Evolutionary conservation across 352 stramenopile genomes (phyloP), one percentile per base, ranked within the genome.

Genomic region (Phytophthora hybrid): DNA sequence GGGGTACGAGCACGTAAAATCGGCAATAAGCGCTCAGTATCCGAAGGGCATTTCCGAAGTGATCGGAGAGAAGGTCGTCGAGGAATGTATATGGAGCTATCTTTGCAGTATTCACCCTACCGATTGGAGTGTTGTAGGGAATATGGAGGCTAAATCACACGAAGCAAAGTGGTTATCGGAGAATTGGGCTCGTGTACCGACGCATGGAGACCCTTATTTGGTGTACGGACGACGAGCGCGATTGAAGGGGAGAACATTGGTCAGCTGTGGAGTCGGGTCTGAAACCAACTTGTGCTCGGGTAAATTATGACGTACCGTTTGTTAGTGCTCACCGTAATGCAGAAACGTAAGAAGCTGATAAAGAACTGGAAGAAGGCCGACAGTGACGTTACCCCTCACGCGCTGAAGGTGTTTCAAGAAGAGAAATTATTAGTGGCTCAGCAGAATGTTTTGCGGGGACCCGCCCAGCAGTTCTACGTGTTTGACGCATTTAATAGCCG

Each of bases 241-340:
- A 41, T 57, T 16, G 54, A 64, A 54, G 46, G 55, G 11, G 39
- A 71, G 5, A 71, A 71, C 41, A 71, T 64, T 14, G 55, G 54
- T 5, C 39, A 64, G 19, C 44, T 63, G 3, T 64, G 63, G 54
- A 26, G 34, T 5, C 47, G 29, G 11, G 59, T 66, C 29, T 31
- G 46, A 37, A 49, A 49, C 16, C 41, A 49, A 21, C 41, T 49
- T 49, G 59, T 56, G 13, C 46, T 58, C 21, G 59, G 29, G n/a
- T 44, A 11, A 21, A 21, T 49, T 49, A 49, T 49, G 41, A 19
- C 41, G 41, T 58, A 49, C 26, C 58, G 47, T 52, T 52, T 23
- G 37, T n/a, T 37, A 21, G 21, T 11, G 9, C 34, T 52, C 8
- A 52, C 21, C 34, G 56, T 39, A 21, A 4, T 52, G 6, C 18